phyloP scores from a whole-genome alignment of 2,329 filamentous ascomycete species.

The Ophiostoma sp. region DNA sequence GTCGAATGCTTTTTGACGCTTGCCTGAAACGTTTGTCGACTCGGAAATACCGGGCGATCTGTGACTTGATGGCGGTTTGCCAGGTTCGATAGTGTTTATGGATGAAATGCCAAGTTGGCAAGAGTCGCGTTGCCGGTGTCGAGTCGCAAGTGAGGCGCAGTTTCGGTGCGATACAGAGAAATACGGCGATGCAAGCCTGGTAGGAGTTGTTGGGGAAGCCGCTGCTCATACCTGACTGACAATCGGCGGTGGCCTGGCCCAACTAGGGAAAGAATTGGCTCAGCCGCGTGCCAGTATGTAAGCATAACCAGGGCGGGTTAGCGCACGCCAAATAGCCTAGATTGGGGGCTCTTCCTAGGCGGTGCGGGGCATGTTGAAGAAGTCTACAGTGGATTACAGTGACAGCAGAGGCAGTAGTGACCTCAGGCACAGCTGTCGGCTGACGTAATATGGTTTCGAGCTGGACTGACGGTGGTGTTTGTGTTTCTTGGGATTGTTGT shows the following conservation, averaged over 20 bases:
- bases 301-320: conserved; percentile 10
- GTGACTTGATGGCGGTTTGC: background rate
- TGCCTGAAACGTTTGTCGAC: background rate
- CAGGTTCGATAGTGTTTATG: no score
- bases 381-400: background rate
- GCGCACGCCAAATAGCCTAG: conserved; percentile 10
- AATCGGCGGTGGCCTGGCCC: no score
- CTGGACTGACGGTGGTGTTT: background rate
- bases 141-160: background rate
- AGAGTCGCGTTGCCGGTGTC: background rate
- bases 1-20: background rate
- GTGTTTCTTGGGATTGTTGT: background rate
- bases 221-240: background rate
- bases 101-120: background rate
- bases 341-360: conserved; percentile 2
- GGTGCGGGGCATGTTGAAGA: conserved; percentile 9
- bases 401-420: background rate
- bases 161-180: background rate
- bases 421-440: no score
- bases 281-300: conserved; percentile 10
- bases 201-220: conserved; percentile 3
- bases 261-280: background rate
- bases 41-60: background rate
- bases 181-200: background rate
- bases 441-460: no score